These are phyloP conservation scores for Auricularia sp. DNA, from an alignment of 768 basidiomycete genomes.

Conservation along the genomic window DNA sequence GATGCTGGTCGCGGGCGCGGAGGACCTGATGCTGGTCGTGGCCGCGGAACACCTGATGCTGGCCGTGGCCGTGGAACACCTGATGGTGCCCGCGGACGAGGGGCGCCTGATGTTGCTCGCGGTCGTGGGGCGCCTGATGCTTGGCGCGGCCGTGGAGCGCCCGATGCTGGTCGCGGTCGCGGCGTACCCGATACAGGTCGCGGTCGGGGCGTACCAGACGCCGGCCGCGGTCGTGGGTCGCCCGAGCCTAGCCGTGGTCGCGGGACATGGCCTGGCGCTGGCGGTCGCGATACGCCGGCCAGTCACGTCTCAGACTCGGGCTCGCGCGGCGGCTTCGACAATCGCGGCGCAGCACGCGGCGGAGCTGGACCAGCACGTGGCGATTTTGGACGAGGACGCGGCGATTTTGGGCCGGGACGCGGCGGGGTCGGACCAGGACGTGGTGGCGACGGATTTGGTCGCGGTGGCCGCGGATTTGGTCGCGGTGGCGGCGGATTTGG, in stretches of 20 bases:
- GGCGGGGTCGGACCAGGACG: background rate
- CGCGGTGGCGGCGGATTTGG: too few relatives aligned
- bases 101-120: too few relatives aligned
- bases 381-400: background rate
- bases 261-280: background rate
- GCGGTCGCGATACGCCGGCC: background rate
- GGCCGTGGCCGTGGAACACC: too few relatives aligned
- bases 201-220: too few relatives aligned
- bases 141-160: too few relatives aligned
- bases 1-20: background rate
- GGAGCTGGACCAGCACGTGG: background rate
- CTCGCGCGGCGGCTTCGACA: background rate
- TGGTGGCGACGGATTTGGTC: background rate
- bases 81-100: too few relatives aligned
- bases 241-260: too few relatives aligned
- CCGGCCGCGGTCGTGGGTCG: too few relatives aligned
- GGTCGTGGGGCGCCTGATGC: too few relatives aligned
- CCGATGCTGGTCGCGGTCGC: too few relatives aligned
- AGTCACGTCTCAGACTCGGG: background rate
- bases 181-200: too few relatives aligned
- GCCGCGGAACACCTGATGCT: too few relatives aligned
- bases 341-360: background rate
- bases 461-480: slow-evolving; percentile 8
- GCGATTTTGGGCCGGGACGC: background rate
- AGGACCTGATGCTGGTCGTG: background rate